Evolutionary conservation across 1,284 basidiomycete species (phyloP), one percentile per base, ranked within the genome.

Genomic region (Cryptococcus hybrid): DNA sequence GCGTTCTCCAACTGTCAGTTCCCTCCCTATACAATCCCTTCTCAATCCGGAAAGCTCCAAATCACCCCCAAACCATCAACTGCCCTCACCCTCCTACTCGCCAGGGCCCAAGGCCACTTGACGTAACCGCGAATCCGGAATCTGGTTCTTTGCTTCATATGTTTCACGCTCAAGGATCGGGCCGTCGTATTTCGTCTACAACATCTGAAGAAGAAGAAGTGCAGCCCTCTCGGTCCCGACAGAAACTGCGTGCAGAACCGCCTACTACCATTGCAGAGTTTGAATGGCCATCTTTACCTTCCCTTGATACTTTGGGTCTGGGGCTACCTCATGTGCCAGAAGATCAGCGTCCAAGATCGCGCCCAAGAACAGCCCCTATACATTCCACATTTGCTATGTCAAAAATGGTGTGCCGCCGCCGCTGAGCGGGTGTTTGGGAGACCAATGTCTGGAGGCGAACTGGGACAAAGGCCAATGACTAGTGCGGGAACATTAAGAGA

Each of bases 121-220:
- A 59, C 59, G 11, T 9, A 9, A 42, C 40, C 40, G 40, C 11
- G 40, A n/a, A 42, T 18, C 57, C 49, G 40, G 65, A 65, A 7
- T 59, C 62, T 5, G 45, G 49, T 11, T 61, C 60, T 3, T 60
- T 66, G 30, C 39, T 62, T 18, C 44, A 13, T 30, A 51, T 24
- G 15, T 58, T 60, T 55, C 68, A 66, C 30, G 54, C 55, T 36
- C 46, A 47, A 47, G 46, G 15, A 7, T 62, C 57, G 9, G 67
- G 70, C 15, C 56, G 71, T 18, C 55, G 73, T 6, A 71, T 73
- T 8, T 73, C 73, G 2, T 64, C 65, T 1, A 69, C 73, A 5
- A 67, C 65, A 5, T 71, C 71, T 5, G 73, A 75, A 52, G 73
- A 75, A 49, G 71, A 73, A 15, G 70, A 68, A 38, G 59, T 64